phyloP scores from a whole-genome alignment of 2,329 filamentous ascomycete genomes.

The Colletotrichum ledebouriae region DNA sequence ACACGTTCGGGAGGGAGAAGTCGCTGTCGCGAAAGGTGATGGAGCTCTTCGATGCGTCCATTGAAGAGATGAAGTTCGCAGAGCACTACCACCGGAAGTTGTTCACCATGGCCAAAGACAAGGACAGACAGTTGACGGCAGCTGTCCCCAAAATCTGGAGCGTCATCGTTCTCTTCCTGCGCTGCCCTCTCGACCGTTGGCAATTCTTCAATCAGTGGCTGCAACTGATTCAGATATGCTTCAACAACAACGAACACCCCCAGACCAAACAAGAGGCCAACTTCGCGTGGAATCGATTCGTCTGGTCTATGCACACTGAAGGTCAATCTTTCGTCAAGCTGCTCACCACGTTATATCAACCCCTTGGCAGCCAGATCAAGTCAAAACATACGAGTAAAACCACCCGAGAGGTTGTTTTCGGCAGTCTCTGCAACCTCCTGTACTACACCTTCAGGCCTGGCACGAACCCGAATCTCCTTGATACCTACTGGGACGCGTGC shows the following conservation, averaged over 20 bases:
- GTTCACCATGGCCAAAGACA: constrained; percentile 75
- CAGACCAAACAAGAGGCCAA: constrained; percentile 82
- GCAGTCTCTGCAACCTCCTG: constrained; percentile 82
- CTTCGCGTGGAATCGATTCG: constrained; percentile 86
- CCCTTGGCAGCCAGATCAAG: constrained; percentile 77
- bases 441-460: constrained; percentile 87
- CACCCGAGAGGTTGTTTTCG: constrained; percentile 70
- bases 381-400: constrained; percentile 72
- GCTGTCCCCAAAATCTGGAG: constrained; percentile 92
- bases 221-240: constrained; percentile 82
- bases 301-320: constrained; percentile 79
- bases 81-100: constrained; percentile 78
- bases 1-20: constrained; percentile 76
- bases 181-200: constrained; percentile 77
- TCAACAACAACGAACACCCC: constrained; percentile 79
- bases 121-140: constrained; percentile 62
- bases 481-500: constrained; percentile 83
- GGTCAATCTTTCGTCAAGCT: constrained; percentile 71
- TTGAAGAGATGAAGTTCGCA: constrained; percentile 75
- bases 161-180: constrained; percentile 82
- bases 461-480: constrained; percentile 73
- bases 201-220: constrained; percentile 81
- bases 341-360: constrained; percentile 68
- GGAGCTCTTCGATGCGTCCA: constrained; percentile 70
- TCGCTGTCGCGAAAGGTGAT: constrained; percentile 75